phyloP scores from a whole-genome alignment of 306 rosid species.

The Quercus aquifolioides region DNA sequence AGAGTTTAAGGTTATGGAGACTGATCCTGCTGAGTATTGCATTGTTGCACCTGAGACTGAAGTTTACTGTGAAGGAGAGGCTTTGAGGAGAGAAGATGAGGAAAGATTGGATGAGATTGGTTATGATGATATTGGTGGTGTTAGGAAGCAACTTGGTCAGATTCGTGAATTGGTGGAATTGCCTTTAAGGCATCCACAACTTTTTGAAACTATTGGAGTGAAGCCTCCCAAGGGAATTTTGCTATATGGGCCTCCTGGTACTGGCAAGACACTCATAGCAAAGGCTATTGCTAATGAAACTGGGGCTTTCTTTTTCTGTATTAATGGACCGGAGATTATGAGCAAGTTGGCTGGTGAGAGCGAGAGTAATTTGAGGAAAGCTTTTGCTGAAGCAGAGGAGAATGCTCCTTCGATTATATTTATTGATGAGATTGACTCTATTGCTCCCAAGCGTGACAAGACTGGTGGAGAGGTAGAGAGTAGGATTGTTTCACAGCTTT shows the following conservation, averaged over 20 bases:
- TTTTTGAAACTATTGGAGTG: conserved; percentile 17
- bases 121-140: conserved; percentile 24
- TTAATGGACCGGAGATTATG: conserved; percentile 20
- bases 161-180: conserved; percentile 20
- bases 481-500: conserved; percentile 18
- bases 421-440: conserved; percentile 2
- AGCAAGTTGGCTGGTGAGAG: conserved; percentile 21
- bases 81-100: conserved; percentile 22
- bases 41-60: conserved; percentile 25
- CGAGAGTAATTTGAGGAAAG: conserved; percentile 22
- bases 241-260: conserved; percentile 40
- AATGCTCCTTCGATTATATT: no score
- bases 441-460: conserved; percentile 23
- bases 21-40: conserved; percentile 21
- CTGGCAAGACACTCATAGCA: conserved; percentile 38
- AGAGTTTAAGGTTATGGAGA: conserved; percentile 24
- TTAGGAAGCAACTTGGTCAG: conserved; percentile 20
- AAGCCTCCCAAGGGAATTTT: conserved; percentile 38
- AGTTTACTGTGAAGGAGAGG: conserved; percentile 17
- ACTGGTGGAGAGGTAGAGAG: conserved; percentile 15
- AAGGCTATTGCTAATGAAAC: conserved; percentile 36
- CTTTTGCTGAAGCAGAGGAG: conserved; percentile 16
- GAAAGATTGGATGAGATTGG: conserved; percentile 19
- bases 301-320: conserved; percentile 13
- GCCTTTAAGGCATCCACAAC: conserved; percentile 21